Conservation (phyloP, 495 filamentous ascomycete genomes). For the Penicillium chermesinum region DNA sequence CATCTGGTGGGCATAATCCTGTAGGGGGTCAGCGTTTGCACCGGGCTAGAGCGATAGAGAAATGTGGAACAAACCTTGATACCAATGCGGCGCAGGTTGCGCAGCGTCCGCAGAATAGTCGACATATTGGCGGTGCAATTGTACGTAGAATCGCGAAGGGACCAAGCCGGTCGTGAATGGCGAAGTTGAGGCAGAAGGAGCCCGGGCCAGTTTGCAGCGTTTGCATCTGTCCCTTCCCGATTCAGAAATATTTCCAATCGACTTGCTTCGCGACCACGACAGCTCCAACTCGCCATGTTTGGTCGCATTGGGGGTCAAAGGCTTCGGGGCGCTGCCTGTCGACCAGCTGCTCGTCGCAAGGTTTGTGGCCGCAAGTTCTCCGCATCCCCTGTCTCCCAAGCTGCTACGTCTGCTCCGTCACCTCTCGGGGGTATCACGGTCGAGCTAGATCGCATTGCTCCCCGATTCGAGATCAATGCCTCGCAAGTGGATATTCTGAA, state of each 20-base stretch:
- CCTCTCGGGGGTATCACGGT: slow-evolving; percentile 55
- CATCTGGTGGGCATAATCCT: slow-evolving; percentile 91
- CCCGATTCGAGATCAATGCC: slow-evolving; percentile 78
- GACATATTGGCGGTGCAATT: slow-evolving; percentile 65
- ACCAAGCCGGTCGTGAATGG: slow-evolving; percentile 7
- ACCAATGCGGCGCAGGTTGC: slow-evolving; percentile 81
- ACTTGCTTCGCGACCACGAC: not conserved
- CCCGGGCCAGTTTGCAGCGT: slow-evolving; percentile 34
- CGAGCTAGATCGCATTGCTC: slow-evolving; percentile 85
- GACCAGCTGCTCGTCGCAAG: slow-evolving; percentile 27
- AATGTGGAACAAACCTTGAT: slow-evolving; percentile 59
- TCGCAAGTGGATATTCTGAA: slow-evolving; percentile 75
- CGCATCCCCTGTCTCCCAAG: slow-evolving; percentile 22
- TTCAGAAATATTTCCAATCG: slow-evolving; percentile 15
- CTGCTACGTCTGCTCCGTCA: slow-evolving; percentile 30
- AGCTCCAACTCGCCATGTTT: slow-evolving; percentile 27
- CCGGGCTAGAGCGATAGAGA: not conserved
- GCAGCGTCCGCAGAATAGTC: slow-evolving; percentile 77
- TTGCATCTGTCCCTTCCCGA: slow-evolving; percentile 31
- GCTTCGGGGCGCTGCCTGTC: slow-evolving; percentile 31
- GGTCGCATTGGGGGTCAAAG: slow-evolving; percentile 38
- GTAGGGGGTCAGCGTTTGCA: slow-evolving; percentile 28
- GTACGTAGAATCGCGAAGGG: slow-evolving; percentile 12
- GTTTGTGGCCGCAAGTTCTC: slow-evolving; percentile 40
- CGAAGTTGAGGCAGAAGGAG: slow-evolving; percentile 19